Evolutionary conservation across 352 stramenopile species (phyloP), one percentile per base, ranked within the genome.

Genomic region (Globisporangium paddicum): DNA sequence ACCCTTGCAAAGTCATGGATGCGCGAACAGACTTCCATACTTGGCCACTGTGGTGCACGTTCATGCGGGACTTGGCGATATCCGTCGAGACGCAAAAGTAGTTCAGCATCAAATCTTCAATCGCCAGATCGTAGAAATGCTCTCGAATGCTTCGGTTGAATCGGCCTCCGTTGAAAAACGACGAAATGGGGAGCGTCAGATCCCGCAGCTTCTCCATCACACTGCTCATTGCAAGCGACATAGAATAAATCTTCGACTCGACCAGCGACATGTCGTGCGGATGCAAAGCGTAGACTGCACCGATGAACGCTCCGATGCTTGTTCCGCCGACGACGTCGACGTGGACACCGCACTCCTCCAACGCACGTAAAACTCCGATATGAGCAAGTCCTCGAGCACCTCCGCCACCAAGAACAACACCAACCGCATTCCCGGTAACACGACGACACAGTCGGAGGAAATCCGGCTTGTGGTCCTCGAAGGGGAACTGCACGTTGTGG

Each of bases 241-340:
- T 69, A 19, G 69, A 63, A 21, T 67, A 67, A 4, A 85, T 73
- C 54, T 93, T 91, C 0, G 49, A 38, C 28, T 82, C 66, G 16
- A 95, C 80, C 18, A 84, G 55, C 37, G 67, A 50, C 37, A 94
- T 49, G 28, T 91, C 74, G 40, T 94, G 77, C 3, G 86, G 86
- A 48, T 92, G 79, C 25, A 92, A 58, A 1, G 86, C 82, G 30
- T 93, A 96, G 34, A 91, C 69, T 0, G 77, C 87, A 5, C 82
- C 87, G 53, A 96, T 91, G 34, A 93, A 94, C 1, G 87, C 86
- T 35, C 87, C 87, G 52, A 93, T 93, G 35, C 86, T 95, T 6
- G 93, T 98, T 8, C 96, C 96, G 21, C 89, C 96, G 49, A 98
- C 86, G 5, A 98, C 83, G 66, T 99, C 96, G 0, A 98, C 80